Evolutionary conservation across 345 rosid genomes (phyloP).

Genomic region (Combretum micranthum): DNA sequence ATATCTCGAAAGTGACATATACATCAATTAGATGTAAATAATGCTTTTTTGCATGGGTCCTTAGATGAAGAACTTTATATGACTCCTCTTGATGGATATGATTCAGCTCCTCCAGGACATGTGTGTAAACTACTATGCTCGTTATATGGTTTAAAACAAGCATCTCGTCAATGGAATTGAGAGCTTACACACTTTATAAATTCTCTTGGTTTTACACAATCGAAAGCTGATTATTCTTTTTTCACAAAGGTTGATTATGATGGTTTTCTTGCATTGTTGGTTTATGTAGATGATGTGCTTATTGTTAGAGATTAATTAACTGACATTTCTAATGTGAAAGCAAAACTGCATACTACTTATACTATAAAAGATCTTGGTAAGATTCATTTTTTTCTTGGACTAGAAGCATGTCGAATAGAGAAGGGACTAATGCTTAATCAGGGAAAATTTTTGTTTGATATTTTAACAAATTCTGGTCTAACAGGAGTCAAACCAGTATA

Average conservation of each 20-base stretch:
- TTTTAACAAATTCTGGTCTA: neutral
- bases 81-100: neutral
- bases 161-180: neutral
- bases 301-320: too few relatives aligned
- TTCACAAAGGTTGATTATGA: too few relatives aligned
- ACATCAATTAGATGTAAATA: neutral
- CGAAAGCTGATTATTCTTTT: neutral
- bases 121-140: neutral
- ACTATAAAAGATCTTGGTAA: neutral
- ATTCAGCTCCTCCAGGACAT: too few relatives aligned
- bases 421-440: too few relatives aligned
- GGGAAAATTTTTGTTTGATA: neutral
- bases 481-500: neutral
- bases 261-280: neutral
- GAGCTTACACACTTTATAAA: neutral
- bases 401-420: too few relatives aligned
- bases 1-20: neutral
- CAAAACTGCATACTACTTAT: neutral
- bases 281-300: neutral
- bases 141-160: neutral
- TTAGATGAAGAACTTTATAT: neutral
- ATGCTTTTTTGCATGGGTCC: neutral
- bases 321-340: too few relatives aligned
- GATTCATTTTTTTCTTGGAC: neutral
- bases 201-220: neutral